Percentiles rank a stretch among this genome's conserved stretches.
phyloP scores from a whole-genome alignment of 2,329 filamentous ascomycete species.

The Colletotrichum graminicola region DNA sequence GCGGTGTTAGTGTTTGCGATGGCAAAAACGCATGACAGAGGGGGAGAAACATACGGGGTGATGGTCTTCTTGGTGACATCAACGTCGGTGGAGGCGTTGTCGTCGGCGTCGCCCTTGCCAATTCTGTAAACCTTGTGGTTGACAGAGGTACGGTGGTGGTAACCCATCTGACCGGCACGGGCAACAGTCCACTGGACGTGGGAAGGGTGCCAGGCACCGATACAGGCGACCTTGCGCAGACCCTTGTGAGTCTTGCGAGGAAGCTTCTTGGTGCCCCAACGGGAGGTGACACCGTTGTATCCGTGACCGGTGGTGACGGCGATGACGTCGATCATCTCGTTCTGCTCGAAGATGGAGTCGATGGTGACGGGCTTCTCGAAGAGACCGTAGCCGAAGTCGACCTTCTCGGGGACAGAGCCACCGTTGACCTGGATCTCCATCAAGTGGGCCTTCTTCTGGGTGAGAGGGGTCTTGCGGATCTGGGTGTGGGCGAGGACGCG shows the following conservation, averaged over 20 bases:
- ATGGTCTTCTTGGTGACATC: conserved; percentile 99
- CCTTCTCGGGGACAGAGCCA: conserved; percentile 95
- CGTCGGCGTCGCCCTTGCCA: conserved; percentile 90
- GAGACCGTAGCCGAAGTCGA: conserved; percentile 91
- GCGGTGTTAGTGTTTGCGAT: conserved; percentile 49
- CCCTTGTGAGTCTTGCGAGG: conserved; percentile 99
- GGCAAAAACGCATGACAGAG: background rate
- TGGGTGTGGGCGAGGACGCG: conserved; percentile 99
- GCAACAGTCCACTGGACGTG: conserved; percentile 99
- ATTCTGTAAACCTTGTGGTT: conserved; percentile 99
- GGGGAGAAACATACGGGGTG: conserved; percentile 84
- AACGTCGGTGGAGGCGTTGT: conserved; percentile 93
- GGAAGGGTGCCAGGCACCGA: conserved; percentile 99
- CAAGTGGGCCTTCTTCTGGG: conserved; percentile 99
- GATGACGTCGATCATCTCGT: conserved; percentile 99
- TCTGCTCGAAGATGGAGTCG: conserved; percentile 96
- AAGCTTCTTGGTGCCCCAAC: conserved; percentile 99
- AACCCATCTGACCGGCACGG: conserved; percentile 99
- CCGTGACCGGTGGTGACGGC: conserved; percentile 99
- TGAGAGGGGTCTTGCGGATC: conserved; percentile 98
- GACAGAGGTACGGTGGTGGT: conserved; percentile 99
- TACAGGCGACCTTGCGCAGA: conserved; percentile 99
- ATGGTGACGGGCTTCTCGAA: conserved; percentile 99
- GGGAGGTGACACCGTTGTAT: conserved; percentile 95
- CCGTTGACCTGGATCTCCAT: conserved; percentile 99